Conservation (phyloP, 805 yeast genomes). For the Teunomyces aglyptinius region DNA sequence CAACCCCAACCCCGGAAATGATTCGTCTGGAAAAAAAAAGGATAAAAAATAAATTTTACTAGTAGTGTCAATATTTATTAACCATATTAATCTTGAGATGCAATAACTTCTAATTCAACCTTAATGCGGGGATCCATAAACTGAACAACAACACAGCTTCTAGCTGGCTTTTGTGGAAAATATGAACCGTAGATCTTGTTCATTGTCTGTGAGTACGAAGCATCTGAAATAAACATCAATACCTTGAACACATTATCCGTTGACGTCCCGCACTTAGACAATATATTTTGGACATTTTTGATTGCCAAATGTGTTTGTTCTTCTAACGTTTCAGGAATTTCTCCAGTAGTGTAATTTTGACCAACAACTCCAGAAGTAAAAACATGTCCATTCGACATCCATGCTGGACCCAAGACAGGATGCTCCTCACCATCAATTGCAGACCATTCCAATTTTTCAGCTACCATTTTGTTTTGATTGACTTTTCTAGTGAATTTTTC, state of each 20-base stretch:
- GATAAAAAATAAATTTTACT: neutral
- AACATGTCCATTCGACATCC: constrained; percentile 23
- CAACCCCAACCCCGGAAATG: neutral
- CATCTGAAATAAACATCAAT: constrained; percentile 45
- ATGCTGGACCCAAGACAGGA: constrained; percentile 30
- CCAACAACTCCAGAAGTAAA: constrained; percentile 20
- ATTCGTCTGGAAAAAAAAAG: neutral
- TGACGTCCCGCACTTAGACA: constrained; percentile 46
- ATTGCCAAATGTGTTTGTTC: constrained; percentile 49
- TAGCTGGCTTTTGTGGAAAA: constrained; percentile 50
- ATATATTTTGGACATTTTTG: constrained; percentile 38
- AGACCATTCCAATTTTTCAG: constrained; percentile 20
- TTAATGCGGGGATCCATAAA: constrained; percentile 51
- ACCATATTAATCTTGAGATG: constrained; percentile 23
- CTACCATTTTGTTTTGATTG: constrained; percentile 5
- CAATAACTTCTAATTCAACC: constrained; percentile 53
- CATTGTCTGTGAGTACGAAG: constrained; percentile 39
- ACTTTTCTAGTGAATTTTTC: no score
- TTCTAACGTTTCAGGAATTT: constrained; percentile 40
- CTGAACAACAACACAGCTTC: constrained; percentile 51
- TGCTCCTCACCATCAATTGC: constrained; percentile 30
- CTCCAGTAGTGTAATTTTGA: constrained; percentile 36
- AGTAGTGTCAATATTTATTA: neutral
- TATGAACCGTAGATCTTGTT: constrained; percentile 47
- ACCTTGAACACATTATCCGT: constrained; percentile 49